These are phyloP conservation scores for Fraxinus baroniana DNA, from an alignment of 305 asterid species.

Conservation along the genomic window DNA sequence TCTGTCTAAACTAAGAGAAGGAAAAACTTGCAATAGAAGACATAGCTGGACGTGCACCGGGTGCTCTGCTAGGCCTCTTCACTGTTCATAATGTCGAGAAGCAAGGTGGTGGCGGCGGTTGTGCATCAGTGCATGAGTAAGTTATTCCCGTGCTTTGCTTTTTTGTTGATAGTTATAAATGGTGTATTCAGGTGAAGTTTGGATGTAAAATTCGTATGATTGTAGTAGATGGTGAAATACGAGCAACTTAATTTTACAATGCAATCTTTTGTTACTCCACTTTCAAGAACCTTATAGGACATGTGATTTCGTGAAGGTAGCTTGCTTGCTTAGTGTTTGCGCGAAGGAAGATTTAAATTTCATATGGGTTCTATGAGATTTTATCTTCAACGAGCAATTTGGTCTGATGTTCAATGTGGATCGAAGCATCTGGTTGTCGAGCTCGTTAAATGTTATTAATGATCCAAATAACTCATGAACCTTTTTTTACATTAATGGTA, in stretches of 20 bases:
- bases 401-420: neutral
- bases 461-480: neutral
- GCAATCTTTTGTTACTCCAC: neutral
- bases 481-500: neutral
- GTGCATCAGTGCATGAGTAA: constrained; percentile 20
- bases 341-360: neutral
- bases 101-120: constrained; percentile 32
- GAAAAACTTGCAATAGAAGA: constrained; percentile 38
- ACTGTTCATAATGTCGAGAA: constrained; percentile 39
- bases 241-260: neutral
- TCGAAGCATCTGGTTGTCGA: neutral
- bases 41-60: constrained; percentile 37
- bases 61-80: constrained; percentile 36
- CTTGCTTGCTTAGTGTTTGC: neutral
- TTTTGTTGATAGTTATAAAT: too few species aligned
- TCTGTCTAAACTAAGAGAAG: constrained; percentile 31
- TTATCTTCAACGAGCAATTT: neutral
- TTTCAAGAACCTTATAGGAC: neutral
- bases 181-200: too few species aligned
- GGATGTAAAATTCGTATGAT: neutral
- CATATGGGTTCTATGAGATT: neutral
- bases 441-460: neutral
- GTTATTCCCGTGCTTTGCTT: neutral
- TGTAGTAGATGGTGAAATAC: neutral
- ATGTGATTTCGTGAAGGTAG: neutral